Evolutionary conservation across 140 eudicot genomes (phyloP), one percentile per base, ranked within the genome.

Genomic region (Erigeron philadelphicus): DNA sequence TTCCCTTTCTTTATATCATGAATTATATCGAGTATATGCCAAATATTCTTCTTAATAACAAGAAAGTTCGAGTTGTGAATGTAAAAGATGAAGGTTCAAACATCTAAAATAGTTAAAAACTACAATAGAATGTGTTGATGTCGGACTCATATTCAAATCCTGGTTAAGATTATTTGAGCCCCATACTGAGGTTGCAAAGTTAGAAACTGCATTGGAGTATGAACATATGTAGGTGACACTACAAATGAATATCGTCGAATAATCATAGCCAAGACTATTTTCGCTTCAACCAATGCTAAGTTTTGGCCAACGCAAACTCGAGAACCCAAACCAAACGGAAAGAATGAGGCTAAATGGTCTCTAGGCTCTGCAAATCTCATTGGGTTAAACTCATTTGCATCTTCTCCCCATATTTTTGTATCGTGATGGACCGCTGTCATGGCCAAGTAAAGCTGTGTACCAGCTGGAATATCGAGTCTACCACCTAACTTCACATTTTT

Each of bases 161-260:
- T 90, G 46, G 78, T 76, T 48, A 87, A 81, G 19, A 88, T 69
- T n/a, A 90, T 67, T 47, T 83, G 97, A 64, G 89, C 93, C 31
- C 95, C 97, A 62, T 72, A 81, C 48, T 90, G 97, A 11, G 95
- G 95, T 70, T 90, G 97, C 81, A 90, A 43, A 17, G 95, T 83
- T 68, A 85, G 60, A 6, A 81, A 69, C 70, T 79, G 89, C 82
- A 75, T 72, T 4, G 97, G 97, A 47, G 97, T 88, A 76, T 90
- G 97, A 65, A 87, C 84, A 9, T 90, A 90, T 0, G 95, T 71
- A 21, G 95, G 87, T 5, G 97, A 90, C 54, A 90, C 62, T 69
- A 17, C 78, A 59, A 85, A 85, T 1, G 84, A 71, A 44, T 76
- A 90, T 16, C 43, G 73, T 52, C 79, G 72, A 66, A 90, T 46